Evolutionary conservation across 768 basidiomycete genomes (phyloP).

Genomic region (Pholiota conissans): DNA sequence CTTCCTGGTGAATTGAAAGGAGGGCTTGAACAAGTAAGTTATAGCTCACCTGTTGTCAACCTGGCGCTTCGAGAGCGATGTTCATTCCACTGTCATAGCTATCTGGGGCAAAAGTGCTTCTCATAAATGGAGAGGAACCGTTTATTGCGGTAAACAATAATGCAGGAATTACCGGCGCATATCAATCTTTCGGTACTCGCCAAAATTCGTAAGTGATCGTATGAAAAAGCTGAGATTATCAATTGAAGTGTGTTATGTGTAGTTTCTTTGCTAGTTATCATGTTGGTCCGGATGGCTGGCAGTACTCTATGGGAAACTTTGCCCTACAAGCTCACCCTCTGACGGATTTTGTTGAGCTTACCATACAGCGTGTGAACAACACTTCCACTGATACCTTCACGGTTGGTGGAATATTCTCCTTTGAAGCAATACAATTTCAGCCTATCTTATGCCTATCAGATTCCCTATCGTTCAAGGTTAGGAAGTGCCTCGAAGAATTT

Average conservation of each 20-base stretch:
- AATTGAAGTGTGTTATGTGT: not conserved
- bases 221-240: too few relatives aligned
- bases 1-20: constrained; percentile 47
- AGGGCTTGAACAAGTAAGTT: constrained; percentile 41
- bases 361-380: constrained; percentile 42
- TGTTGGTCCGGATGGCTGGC: constrained; percentile 36
- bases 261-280: constrained; percentile 50
- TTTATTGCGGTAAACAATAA: constrained; percentile 52
- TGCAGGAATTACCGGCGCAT: constrained; percentile 49
- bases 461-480: constrained; percentile 60
- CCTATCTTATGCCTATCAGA: constrained; percentile 26
- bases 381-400: constrained; percentile 41
- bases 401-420: constrained; percentile 28
- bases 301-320: constrained; percentile 53
- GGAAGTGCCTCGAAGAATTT: constrained; percentile 44
- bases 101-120: constrained; percentile 53
- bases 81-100: constrained; percentile 21
- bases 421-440: too few relatives aligned
- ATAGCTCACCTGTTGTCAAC: not conserved
- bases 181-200: constrained; percentile 50
- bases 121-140: constrained; percentile 53
- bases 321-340: constrained; percentile 55
- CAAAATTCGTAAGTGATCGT: constrained; percentile 42
- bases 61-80: not conserved
- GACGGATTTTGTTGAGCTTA: constrained; percentile 46